Percentiles rank a stretch among this genome's conserved stretches.
phyloP scores from a whole-genome alignment of 2,329 filamentous ascomycete species.

The Scytalidium sp. region DNA sequence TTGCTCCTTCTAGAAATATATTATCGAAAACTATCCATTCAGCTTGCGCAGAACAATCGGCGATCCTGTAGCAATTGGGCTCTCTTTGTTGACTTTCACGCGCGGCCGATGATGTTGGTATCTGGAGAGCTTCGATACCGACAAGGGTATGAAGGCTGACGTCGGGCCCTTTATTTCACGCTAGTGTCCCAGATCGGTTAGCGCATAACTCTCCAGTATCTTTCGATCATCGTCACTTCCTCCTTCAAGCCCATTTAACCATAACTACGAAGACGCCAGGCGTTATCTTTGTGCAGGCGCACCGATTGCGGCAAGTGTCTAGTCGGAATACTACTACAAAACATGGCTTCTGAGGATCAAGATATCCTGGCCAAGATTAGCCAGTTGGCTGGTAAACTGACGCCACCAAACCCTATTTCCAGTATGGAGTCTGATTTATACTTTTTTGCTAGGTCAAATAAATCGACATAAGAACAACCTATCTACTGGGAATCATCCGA shows the following conservation, averaged over 20 bases:
- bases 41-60: constrained; percentile 16
- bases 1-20: constrained; percentile 10
- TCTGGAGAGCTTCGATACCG: not conserved
- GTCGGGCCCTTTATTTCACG: not conserved
- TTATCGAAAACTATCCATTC: constrained; percentile 17
- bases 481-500: constrained; percentile 24
- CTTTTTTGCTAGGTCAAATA: constrained; percentile 62
- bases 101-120: not conserved
- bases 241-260: no score
- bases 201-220: no score
- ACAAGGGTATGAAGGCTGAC: not conserved
- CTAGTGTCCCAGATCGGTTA: not conserved
- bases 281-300: no score
- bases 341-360: constrained; percentile 52
- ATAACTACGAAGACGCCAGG: no score
- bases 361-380: constrained; percentile 53
- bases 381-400: constrained; percentile 50
- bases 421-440: constrained; percentile 25
- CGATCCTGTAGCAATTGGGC: not conserved
- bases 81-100: constrained; percentile 1
- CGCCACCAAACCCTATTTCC: constrained; percentile 43
- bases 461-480: constrained; percentile 73
- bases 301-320: no score
- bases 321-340: no score
- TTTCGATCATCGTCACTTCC: no score